Evolutionary conservation across 768 basidiomycete species (phyloP).

Genomic region (Kwoniella newhampshirensis): DNA sequence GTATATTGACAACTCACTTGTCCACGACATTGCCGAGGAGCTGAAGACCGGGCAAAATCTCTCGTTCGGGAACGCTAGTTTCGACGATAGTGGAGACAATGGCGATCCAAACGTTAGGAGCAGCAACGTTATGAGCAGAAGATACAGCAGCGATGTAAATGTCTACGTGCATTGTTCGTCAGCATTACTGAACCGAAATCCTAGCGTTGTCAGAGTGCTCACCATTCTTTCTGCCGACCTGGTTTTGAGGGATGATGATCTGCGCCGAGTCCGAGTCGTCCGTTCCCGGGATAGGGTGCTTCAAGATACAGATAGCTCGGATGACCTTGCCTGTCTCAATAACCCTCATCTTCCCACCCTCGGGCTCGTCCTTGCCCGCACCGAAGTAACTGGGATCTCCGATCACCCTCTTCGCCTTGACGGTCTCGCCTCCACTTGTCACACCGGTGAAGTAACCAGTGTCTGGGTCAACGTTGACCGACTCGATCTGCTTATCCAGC

Average conservation of each 20-base stretch:
- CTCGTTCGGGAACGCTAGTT: constrained; percentile 83
- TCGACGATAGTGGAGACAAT: constrained; percentile 99
- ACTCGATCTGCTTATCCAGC: constrained; percentile 92
- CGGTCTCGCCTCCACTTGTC: constrained; percentile 81
- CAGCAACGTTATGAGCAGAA: constrained; percentile 93
- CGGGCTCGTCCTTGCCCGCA: constrained; percentile 64
- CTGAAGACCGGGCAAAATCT: constrained; percentile 86
- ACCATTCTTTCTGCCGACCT: constrained; percentile 91
- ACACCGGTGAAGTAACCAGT: constrained; percentile 89
- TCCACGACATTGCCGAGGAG: constrained; percentile 90
- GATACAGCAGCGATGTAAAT: constrained; percentile 99
- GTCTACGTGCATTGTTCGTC: constrained; percentile 59
- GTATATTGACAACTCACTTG: constrained; percentile 72
- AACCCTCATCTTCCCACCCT: constrained; percentile 76
- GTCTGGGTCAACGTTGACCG: constrained; percentile 77
- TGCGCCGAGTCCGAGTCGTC: constrained; percentile 93
- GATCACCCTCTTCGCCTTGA: constrained; percentile 95
- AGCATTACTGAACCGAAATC: constrained; percentile 12
- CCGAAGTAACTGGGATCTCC: constrained; percentile 98
- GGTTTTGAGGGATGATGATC: constrained; percentile 98
- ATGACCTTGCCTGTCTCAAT: constrained; percentile 92
- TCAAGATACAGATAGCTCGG: constrained; percentile 94
- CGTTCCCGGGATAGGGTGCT: constrained; percentile 96
- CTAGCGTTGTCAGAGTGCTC: constrained; percentile 44
- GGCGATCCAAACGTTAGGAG: constrained; percentile 90